Percentiles rank a stretch among this genome's conserved stretches.
Evolutionary conservation across 2,329 filamentous ascomycete genomes (phyloP).

Genomic region (Escovopsis sp.): DNA sequence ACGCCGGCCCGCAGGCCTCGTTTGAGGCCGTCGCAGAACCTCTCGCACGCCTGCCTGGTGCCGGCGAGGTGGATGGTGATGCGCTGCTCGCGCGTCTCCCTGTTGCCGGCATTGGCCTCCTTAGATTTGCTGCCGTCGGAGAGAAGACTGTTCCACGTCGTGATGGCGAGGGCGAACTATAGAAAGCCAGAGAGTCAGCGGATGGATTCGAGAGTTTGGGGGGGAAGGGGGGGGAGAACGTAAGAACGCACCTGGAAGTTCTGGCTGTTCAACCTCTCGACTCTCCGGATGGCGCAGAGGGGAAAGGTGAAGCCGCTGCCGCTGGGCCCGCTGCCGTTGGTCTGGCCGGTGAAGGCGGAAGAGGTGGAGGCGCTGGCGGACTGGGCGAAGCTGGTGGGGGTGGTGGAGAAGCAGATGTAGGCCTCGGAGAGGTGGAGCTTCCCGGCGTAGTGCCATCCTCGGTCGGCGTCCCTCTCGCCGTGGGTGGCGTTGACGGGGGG

Average conservation of each 20-base stretch:
- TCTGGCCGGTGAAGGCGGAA: slow-evolving; percentile 79
- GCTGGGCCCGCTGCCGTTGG: slow-evolving; percentile 78
- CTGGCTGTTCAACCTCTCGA: slow-evolving; percentile 85
- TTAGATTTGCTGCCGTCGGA: slow-evolving; percentile 39
- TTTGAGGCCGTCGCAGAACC: slow-evolving; percentile 93
- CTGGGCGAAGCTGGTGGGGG: slow-evolving; percentile 71
- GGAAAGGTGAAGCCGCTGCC: slow-evolving; percentile 95
- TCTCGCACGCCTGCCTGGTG: slow-evolving; percentile 75
- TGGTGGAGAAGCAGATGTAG: slow-evolving; percentile 93
- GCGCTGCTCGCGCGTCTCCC: slow-evolving; percentile 51
- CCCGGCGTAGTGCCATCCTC: slow-evolving; percentile 78
- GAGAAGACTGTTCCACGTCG: slow-evolving; percentile 74
- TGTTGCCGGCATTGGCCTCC: slow-evolving; percentile 17
- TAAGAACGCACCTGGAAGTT: slow-evolving; percentile 60
- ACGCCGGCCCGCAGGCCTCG: slow-evolving; percentile 75
- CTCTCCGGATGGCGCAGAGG: slow-evolving; percentile 75
- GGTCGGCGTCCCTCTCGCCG: slow-evolving; percentile 54
- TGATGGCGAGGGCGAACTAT: slow-evolving; percentile 80
- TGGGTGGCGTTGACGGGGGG: slow-evolving; percentile 54
- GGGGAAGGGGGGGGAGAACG: slow-evolving; percentile 1
- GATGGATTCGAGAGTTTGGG: not conserved
- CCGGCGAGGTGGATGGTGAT: slow-evolving; percentile 86
- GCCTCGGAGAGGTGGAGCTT: slow-evolving; percentile 88
- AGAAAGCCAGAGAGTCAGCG: not conserved
- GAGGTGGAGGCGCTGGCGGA: slow-evolving; percentile 67